phyloP scores from a whole-genome alignment of 768 basidiomycete genomes.

The Hygrophorus pudorinus region DNA sequence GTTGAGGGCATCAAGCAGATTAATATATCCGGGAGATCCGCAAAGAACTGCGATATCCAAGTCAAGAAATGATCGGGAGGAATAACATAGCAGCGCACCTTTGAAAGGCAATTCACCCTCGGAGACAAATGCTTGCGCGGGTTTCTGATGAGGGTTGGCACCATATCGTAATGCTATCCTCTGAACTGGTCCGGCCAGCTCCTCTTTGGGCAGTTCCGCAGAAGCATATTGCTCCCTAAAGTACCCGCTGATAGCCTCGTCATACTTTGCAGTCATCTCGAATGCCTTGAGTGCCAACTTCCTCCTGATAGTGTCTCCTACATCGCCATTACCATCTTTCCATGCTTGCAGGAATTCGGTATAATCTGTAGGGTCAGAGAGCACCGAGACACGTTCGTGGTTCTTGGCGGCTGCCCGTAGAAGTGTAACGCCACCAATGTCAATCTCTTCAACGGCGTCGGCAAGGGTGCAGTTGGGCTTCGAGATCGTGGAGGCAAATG shows the following conservation, averaged over 20 bases:
- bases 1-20: conserved; percentile 94
- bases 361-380: conserved; percentile 89
- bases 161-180: conserved; percentile 86
- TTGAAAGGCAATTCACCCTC: conserved; percentile 90
- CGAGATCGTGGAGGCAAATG: conserved; percentile 86
- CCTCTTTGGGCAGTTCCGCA: conserved; percentile 53
- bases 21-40: conserved; percentile 97
- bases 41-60: conserved; percentile 54
- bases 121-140: conserved; percentile 90
- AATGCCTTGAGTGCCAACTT: conserved; percentile 94
- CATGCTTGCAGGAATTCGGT: conserved; percentile 68
- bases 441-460: conserved; percentile 94
- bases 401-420: conserved; percentile 98
- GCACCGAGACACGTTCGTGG: conserved; percentile 82
- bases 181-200: conserved; percentile 64
- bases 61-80: background rate
- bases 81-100: conserved; percentile 34
- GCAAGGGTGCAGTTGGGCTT: conserved; percentile 83
- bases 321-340: conserved; percentile 64
- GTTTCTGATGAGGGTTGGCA: conserved; percentile 98
- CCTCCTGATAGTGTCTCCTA: conserved; percentile 60
- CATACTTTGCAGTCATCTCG: conserved; percentile 91
- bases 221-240: conserved; percentile 94
- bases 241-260: conserved; percentile 92
- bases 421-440: conserved; percentile 97